Base-by-base conservation (phyloP, 2,329 filamentous ascomycete species). In the Trichoderma polysporum region DNA sequence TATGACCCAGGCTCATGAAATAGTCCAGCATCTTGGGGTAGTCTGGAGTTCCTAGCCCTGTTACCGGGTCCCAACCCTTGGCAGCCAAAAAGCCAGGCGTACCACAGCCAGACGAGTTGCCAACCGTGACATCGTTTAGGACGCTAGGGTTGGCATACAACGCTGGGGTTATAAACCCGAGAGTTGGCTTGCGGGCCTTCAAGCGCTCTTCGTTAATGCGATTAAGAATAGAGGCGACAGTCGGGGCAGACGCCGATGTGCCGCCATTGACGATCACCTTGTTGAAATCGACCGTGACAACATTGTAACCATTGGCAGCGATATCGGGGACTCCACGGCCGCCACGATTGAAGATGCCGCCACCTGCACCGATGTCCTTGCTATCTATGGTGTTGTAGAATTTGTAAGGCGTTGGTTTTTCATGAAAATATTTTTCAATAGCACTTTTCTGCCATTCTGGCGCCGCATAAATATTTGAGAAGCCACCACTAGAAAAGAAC, bases 311-410 rank as follows among this genome's bases (percentile, higher is more conserved):
- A 35, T 80, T 80, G 19, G 79, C 80, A 3, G 75, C 71, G 17
- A 83, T 75, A 63, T 85, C 83, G 0, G 83, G 83, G 69, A 79
- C 82, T 2, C 79, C 83, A 17, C 82, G 78, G 56, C 79, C 75
- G 17, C n/a, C 47, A 27, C 31, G 41, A 71, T 84, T 82, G 77
- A 80, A 85, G 56, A 79, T 0, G 13, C 56, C 78, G 31, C 79
- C 76, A 3, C n/a, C n/a, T 4, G 79, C 74, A 9, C 76, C 78
- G 68, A 84, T 83, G 4, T 76, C 73, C 13, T 79, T 73, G 63
- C 27, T 17, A 0, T 78, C 0, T n/a, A 19, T 5, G 17, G 31
- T 19, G 33, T 49, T 62, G 45, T 62, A 62, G 19, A 1, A 52
- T 19, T 37, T 27, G 58, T 52, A 62, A 13, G 45, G 41, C 33